Evolutionary conservation across 495 filamentous ascomycete genomes (phyloP).

Genomic region (Penicillium goetzii): DNA sequence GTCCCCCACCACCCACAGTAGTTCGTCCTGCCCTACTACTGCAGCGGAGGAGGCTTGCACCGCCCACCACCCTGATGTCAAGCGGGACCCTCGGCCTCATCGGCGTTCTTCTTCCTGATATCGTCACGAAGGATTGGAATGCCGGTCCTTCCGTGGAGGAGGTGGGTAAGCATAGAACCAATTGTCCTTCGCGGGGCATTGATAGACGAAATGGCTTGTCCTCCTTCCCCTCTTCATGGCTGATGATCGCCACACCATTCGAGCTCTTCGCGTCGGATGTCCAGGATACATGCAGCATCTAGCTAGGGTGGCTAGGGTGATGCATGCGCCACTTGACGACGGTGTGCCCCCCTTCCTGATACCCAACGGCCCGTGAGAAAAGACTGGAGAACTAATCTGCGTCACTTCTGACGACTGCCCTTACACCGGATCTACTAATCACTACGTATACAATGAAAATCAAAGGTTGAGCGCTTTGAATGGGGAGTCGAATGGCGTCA

Average conservation of each 20-base stretch:
- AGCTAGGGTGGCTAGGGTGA: not conserved
- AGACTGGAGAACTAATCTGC: not conserved
- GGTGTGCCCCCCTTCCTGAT: not conserved
- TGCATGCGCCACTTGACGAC: slow-evolving; percentile 7
- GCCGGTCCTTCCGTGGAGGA: not conserved
- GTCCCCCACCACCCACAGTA: not conserved
- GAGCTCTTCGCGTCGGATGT: not conserved
- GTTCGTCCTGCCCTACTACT: slow-evolving; percentile 2
- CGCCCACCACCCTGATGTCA: slow-evolving; percentile 1
- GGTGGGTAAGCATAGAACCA: not conserved
- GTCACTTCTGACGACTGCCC: slow-evolving; percentile 8
- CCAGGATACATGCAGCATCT: not conserved
- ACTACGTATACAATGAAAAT: not conserved
- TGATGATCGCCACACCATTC: not conserved
- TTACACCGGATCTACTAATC: not conserved
- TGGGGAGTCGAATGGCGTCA: not conserved
- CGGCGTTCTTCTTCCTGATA: not conserved
- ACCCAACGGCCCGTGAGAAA: not conserved
- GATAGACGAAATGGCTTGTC: not conserved
- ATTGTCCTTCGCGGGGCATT: not conserved
- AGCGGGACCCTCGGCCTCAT: slow-evolving; percentile 3
- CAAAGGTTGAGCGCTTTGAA: not conserved
- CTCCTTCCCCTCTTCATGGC: not conserved
- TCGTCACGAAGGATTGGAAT: not conserved
- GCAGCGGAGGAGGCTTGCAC: not conserved